Conservation (phyloP, 495 filamentous ascomycete species). For the Lasiosphaeria miniovina region DNA sequence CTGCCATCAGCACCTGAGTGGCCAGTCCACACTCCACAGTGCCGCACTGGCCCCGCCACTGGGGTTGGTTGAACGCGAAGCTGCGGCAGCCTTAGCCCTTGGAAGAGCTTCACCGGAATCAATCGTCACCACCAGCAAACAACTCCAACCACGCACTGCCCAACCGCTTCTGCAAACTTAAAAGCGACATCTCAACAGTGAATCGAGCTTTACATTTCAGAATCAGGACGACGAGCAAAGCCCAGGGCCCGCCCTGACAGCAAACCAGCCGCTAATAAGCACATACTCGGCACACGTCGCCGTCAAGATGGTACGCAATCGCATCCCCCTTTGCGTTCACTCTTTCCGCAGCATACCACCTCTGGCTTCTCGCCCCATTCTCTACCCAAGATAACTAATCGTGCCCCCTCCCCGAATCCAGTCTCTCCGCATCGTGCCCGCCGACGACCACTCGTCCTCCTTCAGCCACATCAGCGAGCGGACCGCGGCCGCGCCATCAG, state of each 20-base stretch:
- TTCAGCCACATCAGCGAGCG: conserved; percentile 54
- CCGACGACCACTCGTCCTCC: conserved; percentile 54
- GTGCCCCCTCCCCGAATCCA: conserved; percentile 32
- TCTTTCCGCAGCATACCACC: too few relatives aligned
- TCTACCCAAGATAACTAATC: conserved; percentile 18
- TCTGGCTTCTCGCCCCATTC: conserved; percentile 24
- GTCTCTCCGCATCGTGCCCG: conserved; percentile 87
- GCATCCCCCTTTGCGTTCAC: too few relatives aligned
- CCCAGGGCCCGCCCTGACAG: too few relatives aligned
- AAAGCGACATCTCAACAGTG: background rate
- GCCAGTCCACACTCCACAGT: too few relatives aligned
- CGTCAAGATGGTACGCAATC: conserved; percentile 2
- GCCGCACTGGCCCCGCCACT: background rate
- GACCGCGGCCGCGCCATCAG: conserved; percentile 73
- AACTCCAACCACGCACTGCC: background rate
- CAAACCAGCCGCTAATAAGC: background rate
- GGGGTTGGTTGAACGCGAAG: conserved; percentile 35
- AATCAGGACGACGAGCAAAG: too few relatives aligned
- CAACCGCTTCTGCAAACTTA: background rate
- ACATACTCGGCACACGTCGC: background rate
- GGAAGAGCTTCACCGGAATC: conserved; percentile 14
- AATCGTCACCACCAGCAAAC: conserved; percentile 9
- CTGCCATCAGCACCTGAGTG: too few relatives aligned
- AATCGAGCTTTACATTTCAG: conserved; percentile 1
- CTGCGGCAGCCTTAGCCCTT: conserved; percentile 42